Conservation (phyloP, 768 basidiomycete species). For the Hericium coralloides region DNA sequence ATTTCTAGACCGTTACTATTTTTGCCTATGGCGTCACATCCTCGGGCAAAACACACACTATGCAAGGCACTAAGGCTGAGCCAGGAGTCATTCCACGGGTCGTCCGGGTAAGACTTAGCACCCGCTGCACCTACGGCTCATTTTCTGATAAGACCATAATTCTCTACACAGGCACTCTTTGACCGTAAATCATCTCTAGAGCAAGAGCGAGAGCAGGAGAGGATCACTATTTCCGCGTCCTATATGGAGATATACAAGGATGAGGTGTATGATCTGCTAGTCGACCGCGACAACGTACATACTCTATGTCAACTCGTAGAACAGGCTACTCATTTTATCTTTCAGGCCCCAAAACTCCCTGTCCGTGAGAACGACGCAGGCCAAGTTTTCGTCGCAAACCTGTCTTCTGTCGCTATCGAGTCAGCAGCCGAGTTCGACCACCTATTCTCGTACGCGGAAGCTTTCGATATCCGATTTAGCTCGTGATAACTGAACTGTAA, state of each 20-base stretch:
- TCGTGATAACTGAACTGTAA: neutral
- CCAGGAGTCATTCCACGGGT: slow-evolving; percentile 85
- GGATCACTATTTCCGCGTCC: slow-evolving; percentile 46
- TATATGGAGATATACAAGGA: slow-evolving; percentile 93
- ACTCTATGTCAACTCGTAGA: neutral
- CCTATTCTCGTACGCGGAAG: slow-evolving; percentile 34
- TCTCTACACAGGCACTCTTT: slow-evolving; percentile 4
- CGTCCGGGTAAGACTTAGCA: slow-evolving; percentile 44
- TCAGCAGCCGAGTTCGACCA: slow-evolving; percentile 38
- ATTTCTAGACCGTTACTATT: slow-evolving; percentile 65
- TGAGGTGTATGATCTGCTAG: slow-evolving; percentile 82
- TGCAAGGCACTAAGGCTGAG: slow-evolving; percentile 68
- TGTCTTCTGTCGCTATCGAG: slow-evolving; percentile 29
- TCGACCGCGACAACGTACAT: slow-evolving; percentile 57
- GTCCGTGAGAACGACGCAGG: slow-evolving; percentile 44
- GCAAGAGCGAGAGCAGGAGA: slow-evolving; percentile 25
- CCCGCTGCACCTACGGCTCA: neutral
- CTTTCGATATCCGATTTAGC: neutral
- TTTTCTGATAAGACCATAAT: neutral
- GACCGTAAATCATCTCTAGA: slow-evolving; percentile 9
- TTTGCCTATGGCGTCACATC: slow-evolving; percentile 91
- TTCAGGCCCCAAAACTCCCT: slow-evolving; percentile 43
- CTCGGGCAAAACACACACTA: slow-evolving; percentile 87
- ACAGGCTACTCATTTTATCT: neutral
- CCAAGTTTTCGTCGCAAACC: slow-evolving; percentile 46